A percentile compares a stretch with the other conserved stretches of the same genome.
These are phyloP conservation scores for Trametes gibbosa DNA, from an alignment of 768 basidiomycete genomes.

Conservation along the genomic window DNA sequence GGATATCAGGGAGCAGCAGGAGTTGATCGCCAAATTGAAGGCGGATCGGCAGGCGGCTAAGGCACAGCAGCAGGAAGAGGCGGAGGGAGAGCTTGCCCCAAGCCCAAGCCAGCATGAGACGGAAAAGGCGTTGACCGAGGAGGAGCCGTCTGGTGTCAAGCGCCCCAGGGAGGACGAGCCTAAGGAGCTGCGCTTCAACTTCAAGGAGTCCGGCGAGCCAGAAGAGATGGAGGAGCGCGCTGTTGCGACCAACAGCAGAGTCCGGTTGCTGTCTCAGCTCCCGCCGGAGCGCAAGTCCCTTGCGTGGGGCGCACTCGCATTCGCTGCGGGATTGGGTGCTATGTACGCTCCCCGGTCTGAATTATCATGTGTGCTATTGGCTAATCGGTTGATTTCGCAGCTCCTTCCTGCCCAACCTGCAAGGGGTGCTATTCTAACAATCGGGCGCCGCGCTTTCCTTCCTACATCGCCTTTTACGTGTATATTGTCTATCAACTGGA, in stretches of 20 bases:
- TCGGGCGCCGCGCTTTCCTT: neutral
- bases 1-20: conserved; percentile 77
- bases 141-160: conserved; percentile 34
- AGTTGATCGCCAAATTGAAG: conserved; percentile 71
- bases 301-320: conserved; percentile 83
- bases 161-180: conserved; percentile 57
- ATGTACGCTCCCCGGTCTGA: conserved; percentile 44
- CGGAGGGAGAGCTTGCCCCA: conserved; percentile 24
- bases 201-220: conserved; percentile 56
- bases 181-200: conserved; percentile 52
- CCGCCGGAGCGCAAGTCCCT: conserved; percentile 71
- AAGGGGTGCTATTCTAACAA: conserved; percentile 15
- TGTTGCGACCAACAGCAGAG: conserved; percentile 63
- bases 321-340: conserved; percentile 79
- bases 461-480: conserved; percentile 8
- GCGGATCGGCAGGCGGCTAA: conserved; percentile 49
- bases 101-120: conserved; percentile 40
- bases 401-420: conserved; percentile 20
- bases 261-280: conserved; percentile 46
- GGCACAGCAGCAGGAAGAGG: conserved; percentile 23
- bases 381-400: neutral
- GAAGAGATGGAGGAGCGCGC: conserved; percentile 49
- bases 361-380: neutral
- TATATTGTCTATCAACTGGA: conserved; percentile 6
- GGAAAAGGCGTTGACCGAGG: conserved; percentile 23